Conservation (phyloP, 73 alveolate genomes). For the Blepharisma japonicum region DNA sequence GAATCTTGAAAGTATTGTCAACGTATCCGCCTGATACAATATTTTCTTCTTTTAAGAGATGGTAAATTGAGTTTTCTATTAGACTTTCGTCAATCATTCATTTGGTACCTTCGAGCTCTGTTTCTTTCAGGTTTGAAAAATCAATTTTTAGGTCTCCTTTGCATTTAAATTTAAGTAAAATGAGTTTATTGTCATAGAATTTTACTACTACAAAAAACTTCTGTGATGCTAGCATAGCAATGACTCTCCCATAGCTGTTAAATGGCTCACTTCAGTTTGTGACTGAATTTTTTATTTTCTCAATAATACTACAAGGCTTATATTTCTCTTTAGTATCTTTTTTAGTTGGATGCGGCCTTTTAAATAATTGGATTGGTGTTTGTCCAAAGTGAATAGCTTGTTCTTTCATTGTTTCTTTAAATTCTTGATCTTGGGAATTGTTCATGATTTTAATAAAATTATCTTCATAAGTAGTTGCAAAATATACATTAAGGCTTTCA, state of each 20-base stretch:
- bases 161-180: no score
- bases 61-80: not conserved
- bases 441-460: not conserved
- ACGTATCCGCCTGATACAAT: not conserved
- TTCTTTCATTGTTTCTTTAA: not conserved
- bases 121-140: no score
- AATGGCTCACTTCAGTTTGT: not conserved
- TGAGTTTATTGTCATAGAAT: no score
- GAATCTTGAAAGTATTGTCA: conserved; percentile 5
- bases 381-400: not conserved
- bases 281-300: no score
- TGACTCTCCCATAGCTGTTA: not conserved
- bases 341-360: not conserved
- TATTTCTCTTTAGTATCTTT: not conserved
- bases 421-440: not conserved
- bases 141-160: no score
- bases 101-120: no score
- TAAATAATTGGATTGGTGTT: not conserved
- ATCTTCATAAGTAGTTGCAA: conserved; percentile 68
- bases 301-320: not conserved
- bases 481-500: conserved; percentile 61
- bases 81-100: no score
- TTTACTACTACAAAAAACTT: no score
- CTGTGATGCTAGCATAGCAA: no score
- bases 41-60: not conserved